phyloP scores from a whole-genome alignment of 108 stramenopile genomes.

The Fragilariopsis cylindrus region DNA sequence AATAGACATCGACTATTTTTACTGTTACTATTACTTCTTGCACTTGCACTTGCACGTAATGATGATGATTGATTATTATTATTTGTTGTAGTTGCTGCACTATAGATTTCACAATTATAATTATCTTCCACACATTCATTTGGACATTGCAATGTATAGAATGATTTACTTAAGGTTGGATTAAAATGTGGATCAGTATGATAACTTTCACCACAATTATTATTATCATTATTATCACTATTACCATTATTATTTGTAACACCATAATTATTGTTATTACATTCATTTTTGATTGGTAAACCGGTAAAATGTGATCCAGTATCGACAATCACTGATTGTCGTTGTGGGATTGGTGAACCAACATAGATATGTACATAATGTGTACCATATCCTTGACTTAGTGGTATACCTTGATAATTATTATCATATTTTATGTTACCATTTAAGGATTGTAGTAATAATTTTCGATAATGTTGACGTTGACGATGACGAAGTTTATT shows the following conservation, averaged over 20 bases:
- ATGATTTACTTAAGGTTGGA: constrained; percentile 51
- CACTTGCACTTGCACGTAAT: not conserved
- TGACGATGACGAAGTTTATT: not conserved
- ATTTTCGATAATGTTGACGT: not conserved
- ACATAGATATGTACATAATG: constrained; percentile 92
- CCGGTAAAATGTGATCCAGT: constrained; percentile 93
- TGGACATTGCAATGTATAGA: constrained; percentile 56
- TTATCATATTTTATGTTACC: constrained; percentile 11
- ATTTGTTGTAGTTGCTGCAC: not conserved
- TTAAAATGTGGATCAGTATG: constrained; percentile 94
- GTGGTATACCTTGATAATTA: constrained; percentile 55
- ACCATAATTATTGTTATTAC: constrained; percentile 1
- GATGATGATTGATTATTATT: not conserved
- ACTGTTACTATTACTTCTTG: not conserved
- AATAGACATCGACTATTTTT: constrained; percentile 30
- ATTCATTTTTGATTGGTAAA: constrained; percentile 74
- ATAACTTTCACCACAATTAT: constrained; percentile 74
- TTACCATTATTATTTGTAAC: constrained; percentile 51
- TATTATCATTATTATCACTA: constrained; percentile 60
- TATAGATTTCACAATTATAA: not conserved
- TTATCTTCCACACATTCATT: constrained; percentile 45
- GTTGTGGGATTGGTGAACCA: constrained; percentile 87
- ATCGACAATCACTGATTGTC: constrained; percentile 94
- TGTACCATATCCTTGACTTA: constrained; percentile 85
- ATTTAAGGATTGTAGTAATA: not conserved